These are phyloP conservation scores for Nemania diffusa DNA, from an alignment of 2,329 filamentous ascomycete genomes.

Conservation along the genomic window DNA sequence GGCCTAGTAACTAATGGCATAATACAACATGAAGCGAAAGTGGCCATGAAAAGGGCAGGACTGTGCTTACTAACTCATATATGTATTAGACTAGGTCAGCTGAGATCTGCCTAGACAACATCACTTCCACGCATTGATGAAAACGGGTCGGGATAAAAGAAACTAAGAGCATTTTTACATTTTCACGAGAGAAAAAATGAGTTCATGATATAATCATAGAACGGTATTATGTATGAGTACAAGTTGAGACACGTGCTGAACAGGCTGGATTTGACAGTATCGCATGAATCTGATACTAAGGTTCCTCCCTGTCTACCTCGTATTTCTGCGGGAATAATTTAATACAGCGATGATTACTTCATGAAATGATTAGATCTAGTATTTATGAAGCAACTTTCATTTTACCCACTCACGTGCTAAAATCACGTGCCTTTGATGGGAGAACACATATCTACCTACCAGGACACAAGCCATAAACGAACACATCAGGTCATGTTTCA, in stretches of 20 bases:
- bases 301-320: background rate
- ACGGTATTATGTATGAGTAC: too few species aligned
- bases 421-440: background rate
- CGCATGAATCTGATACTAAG: too few species aligned
- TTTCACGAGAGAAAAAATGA: background rate
- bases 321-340: background rate
- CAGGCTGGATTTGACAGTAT: background rate
- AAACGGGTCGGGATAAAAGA: constrained; percentile 15
- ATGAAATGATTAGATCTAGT: too few species aligned
- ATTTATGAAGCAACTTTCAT: too few species aligned
- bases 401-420: background rate
- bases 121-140: background rate
- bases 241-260: background rate
- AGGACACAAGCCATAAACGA: background rate
- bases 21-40: background rate
- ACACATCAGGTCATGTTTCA: background rate
- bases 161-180: background rate
- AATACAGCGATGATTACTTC: background rate
- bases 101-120: background rate
- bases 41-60: background rate
- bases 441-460: background rate
- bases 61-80: background rate
- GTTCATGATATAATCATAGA: background rate
- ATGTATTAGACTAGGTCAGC: background rate
- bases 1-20: background rate